Conservation (phyloP, 202 grass and related monocot genomes). For the Carex sylvatica region DNA sequence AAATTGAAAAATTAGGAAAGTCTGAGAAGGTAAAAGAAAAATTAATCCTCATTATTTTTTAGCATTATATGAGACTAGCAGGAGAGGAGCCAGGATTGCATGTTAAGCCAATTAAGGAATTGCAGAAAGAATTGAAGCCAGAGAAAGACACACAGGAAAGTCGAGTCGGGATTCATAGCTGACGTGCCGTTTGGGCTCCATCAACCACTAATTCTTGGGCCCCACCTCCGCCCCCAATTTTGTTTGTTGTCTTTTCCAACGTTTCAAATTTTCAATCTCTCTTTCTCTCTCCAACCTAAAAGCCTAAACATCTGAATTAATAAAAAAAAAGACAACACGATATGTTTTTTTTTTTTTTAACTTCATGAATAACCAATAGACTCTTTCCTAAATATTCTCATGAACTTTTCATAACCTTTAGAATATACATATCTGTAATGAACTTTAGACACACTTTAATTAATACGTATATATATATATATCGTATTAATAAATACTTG, state of each 20-base stretch:
- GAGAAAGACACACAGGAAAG: neutral
- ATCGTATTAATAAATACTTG: too few relatives aligned
- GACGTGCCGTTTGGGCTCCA: slow-evolving; percentile 28
- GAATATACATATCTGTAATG: too few relatives aligned
- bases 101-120: neutral
- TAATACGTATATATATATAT: too few relatives aligned
- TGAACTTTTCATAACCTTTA: too few relatives aligned
- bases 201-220: slow-evolving; percentile 30
- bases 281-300: neutral
- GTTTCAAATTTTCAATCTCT: neutral
- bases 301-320: neutral
- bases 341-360: slow-evolving; percentile 3
- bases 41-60: too few relatives aligned
- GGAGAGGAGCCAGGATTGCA: neutral
- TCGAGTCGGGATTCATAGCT: neutral
- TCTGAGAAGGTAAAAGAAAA: too few relatives aligned
- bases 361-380: neutral
- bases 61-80: too few relatives aligned
- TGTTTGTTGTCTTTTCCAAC: neutral
- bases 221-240: slow-evolving; percentile 13
- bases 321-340: neutral
- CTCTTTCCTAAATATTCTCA: neutral
- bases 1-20: too few relatives aligned
- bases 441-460: too few relatives aligned
- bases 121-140: neutral